These are phyloP conservation scores for Schizophyllum commune DNA, from an alignment of 1,284 basidiomycete genomes.

Conservation along the genomic window DNA sequence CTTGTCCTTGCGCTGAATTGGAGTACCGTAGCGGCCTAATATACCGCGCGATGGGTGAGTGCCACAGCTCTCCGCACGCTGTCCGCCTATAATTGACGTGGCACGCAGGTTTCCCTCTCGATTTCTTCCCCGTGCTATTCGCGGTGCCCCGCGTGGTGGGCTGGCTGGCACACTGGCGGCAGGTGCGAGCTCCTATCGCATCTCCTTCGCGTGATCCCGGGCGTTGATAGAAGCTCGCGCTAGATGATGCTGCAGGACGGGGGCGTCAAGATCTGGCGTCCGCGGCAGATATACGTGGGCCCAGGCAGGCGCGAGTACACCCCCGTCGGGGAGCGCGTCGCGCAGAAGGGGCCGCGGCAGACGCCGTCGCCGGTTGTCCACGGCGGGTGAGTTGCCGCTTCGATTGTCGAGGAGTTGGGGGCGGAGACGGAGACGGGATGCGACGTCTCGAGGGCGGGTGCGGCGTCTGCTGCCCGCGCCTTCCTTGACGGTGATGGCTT, in stretches of 20 bases:
- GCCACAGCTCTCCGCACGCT: constrained; percentile 3
- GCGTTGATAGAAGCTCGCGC: constrained; percentile 4
- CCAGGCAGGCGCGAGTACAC: constrained; percentile 66
- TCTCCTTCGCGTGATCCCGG: constrained; percentile 2
- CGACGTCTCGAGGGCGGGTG: not conserved
- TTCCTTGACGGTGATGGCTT: not conserved
- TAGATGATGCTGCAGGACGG: constrained; percentile 81
- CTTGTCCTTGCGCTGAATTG: constrained; percentile 3
- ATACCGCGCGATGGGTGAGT: constrained; percentile 79
- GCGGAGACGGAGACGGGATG: not conserved
- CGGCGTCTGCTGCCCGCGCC: not conserved
- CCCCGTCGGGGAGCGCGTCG: constrained; percentile 48
- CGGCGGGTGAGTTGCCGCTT: constrained; percentile 35
- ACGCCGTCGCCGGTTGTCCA: constrained; percentile 63
- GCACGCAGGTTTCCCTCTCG: constrained; percentile 69
- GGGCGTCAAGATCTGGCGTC: constrained; percentile 88
- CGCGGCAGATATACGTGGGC: constrained; percentile 79
- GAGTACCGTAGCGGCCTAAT: constrained; percentile 58
- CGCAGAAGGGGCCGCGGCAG: constrained; percentile 43
- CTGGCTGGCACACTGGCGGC: constrained; percentile 85
- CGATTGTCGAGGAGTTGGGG: not conserved
- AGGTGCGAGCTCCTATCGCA: constrained; percentile 33
- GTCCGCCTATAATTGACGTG: constrained; percentile 7
- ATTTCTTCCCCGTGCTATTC: constrained; percentile 88
- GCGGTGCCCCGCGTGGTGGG: constrained; percentile 85